Evolutionary conservation across 371 early-diverging fungal species (phyloP).

Genomic region (Vairimorpha ceranae): DNA sequence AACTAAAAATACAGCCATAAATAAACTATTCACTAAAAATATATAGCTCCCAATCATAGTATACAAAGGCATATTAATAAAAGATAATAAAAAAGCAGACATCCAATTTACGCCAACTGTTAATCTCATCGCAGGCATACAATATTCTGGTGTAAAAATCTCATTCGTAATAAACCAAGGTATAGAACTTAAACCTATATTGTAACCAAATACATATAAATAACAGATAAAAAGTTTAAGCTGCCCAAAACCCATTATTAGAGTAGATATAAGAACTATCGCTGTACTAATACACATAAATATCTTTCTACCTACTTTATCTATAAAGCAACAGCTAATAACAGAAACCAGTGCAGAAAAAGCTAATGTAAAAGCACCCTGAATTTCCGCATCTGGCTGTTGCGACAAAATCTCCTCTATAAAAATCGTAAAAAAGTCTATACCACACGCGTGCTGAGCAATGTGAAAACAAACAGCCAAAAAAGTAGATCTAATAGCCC

Average conservation of each 20-base stretch:
- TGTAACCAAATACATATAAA: slow-evolving; percentile 71
- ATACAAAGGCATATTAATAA: slow-evolving; percentile 4
- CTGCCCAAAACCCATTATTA: slow-evolving; percentile 59
- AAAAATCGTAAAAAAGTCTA: slow-evolving; percentile 78
- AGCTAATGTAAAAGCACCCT: slow-evolving; percentile 5
- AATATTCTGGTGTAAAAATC: slow-evolving; percentile 66
- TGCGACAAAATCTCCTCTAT: slow-evolving; percentile 3
- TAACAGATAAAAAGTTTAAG: slow-evolving; percentile 68
- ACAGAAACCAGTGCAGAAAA: slow-evolving; percentile 66
- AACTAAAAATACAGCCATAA: slow-evolving; percentile 18
- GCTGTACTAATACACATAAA: slow-evolving; percentile 68
- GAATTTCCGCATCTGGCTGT: background rate
- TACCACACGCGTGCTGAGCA: slow-evolving; percentile 74
- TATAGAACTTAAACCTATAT: slow-evolving; percentile 70
- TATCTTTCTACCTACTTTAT: slow-evolving; percentile 71
- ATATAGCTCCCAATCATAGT: background rate
- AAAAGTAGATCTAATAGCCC: slow-evolving; percentile 53
- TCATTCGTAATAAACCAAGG: slow-evolving; percentile 72
- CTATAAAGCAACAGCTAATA: slow-evolving; percentile 69
- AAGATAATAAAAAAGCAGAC: slow-evolving; percentile 28
- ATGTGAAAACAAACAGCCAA: slow-evolving; percentile 65
- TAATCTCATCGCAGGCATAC: slow-evolving; percentile 9
- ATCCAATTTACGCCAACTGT: slow-evolving; percentile 38
- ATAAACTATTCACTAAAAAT: slow-evolving; percentile 18
- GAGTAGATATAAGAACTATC: slow-evolving; percentile 65